Conservation (phyloP, 768 basidiomycete species). For the Butyriboletus loyo region DNA sequence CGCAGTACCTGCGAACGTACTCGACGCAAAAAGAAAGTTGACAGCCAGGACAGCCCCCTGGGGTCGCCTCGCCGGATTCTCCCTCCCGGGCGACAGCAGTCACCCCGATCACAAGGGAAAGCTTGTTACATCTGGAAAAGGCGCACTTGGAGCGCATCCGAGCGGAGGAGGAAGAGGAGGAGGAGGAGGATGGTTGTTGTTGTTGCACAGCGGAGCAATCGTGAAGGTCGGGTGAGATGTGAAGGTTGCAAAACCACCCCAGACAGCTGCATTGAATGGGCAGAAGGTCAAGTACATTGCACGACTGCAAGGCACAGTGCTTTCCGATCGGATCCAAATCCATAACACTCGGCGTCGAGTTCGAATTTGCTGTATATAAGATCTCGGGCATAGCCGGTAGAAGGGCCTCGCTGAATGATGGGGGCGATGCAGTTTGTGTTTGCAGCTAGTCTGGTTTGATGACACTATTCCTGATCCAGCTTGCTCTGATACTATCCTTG, state of each 20-base stretch:
- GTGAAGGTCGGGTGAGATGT: conserved; percentile 61
- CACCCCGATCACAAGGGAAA: conserved; percentile 45
- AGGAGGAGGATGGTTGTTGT: neutral
- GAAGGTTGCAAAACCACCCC: conserved; percentile 58
- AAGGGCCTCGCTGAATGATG: too few relatives aligned
- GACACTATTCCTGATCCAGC: too few relatives aligned
- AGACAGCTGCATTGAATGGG: conserved; percentile 70
- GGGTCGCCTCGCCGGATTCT: neutral
- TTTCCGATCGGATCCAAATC: conserved; percentile 56
- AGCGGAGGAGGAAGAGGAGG: too few relatives aligned
- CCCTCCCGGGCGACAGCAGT: conserved; percentile 14
- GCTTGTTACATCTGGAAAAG: conserved; percentile 49
- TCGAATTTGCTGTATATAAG: too few relatives aligned
- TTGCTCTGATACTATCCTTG: too few relatives aligned
- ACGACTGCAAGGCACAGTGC: conserved; percentile 59
- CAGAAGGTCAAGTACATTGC: conserved; percentile 68
- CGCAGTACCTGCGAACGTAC: conserved; percentile 36
- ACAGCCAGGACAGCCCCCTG: conserved; percentile 51
- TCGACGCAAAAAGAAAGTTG: conserved; percentile 57
- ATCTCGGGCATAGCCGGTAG: too few relatives aligned
- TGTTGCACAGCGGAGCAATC: conserved; percentile 38
- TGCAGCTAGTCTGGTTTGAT: too few relatives aligned
- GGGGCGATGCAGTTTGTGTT: too few relatives aligned
- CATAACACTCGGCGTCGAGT: conserved; percentile 20
- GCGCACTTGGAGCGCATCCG: conserved; percentile 48